Percentiles rank a stretch among this genome's conserved stretches.
phyloP scores from a whole-genome alignment of 768 basidiomycete genomes.

The Pulveroboletus frians region DNA sequence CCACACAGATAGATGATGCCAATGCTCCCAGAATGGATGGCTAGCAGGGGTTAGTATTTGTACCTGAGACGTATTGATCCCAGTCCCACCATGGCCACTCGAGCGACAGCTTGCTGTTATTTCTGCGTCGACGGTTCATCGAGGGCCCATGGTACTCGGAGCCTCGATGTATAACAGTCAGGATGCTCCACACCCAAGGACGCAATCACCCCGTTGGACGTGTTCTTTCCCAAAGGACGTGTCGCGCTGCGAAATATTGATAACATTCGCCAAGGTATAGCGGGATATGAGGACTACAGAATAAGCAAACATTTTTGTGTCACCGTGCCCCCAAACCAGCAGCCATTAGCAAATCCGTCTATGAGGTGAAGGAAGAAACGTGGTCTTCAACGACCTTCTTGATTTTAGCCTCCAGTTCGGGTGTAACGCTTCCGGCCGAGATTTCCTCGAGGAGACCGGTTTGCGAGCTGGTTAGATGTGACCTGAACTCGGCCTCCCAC shows the following conservation, averaged over 20 bases:
- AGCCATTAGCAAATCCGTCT: constrained; percentile 24
- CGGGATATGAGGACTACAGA: constrained; percentile 17
- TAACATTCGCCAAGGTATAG: constrained; percentile 28
- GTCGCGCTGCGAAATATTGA: constrained; percentile 24
- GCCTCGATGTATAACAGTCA: background rate
- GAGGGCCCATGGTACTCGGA: background rate
- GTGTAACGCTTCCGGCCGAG: constrained; percentile 73
- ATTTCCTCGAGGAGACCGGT: constrained; percentile 78
- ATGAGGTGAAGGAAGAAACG: constrained; percentile 72
- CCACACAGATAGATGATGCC: no score
- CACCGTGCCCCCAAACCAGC: constrained; percentile 14
- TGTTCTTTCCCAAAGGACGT: no score
- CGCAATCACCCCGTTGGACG: background rate
- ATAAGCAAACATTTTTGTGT: constrained; percentile 18
- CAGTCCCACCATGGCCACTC: no score
- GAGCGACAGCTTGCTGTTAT: no score
- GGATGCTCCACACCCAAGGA: background rate
- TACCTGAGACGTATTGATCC: no score
- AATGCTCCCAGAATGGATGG: no score
- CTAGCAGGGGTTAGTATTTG: no score
- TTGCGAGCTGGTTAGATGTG: constrained; percentile 76
- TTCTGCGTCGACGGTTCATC: no score
- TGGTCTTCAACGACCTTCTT: constrained; percentile 93
- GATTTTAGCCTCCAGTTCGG: constrained; percentile 89
- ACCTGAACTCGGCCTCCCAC: constrained; percentile 92